phyloP scores from a whole-genome alignment of 163 green algal genomes.

The Volvox carteri region DNA sequence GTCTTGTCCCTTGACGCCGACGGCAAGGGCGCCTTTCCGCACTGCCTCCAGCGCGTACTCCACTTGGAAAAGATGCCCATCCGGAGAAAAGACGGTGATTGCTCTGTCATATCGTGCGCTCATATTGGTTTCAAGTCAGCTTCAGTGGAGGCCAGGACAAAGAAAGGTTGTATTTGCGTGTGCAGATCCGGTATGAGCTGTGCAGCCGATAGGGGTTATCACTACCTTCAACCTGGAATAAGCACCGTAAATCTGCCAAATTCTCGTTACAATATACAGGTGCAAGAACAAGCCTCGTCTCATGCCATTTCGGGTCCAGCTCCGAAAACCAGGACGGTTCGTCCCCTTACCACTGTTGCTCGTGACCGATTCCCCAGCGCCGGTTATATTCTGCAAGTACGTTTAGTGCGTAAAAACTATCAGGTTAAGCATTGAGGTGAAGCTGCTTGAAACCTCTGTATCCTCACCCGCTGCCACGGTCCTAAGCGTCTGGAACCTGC shows the following conservation, averaged over 20 bases:
- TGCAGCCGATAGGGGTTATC: too few species aligned
- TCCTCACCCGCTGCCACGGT: neutral
- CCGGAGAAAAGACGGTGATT: constrained; percentile 98
- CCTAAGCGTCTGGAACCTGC: neutral
- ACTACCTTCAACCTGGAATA: too few species aligned
- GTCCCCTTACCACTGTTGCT: too few species aligned
- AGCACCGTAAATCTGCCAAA: neutral
- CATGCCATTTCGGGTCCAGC: constrained; percentile 20
- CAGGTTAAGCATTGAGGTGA: too few species aligned
- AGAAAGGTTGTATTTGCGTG: neutral
- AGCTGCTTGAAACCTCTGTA: too few species aligned
- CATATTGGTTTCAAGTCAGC: neutral
- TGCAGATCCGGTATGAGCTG: neutral
- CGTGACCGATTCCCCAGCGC: too few species aligned
- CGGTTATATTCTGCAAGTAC: too few species aligned
- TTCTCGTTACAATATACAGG: neutral
- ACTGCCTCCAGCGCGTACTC: constrained; percentile 99
- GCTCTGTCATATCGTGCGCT: constrained; percentile 88
- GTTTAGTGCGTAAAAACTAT: too few species aligned
- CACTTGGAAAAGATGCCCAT: constrained; percentile 98
- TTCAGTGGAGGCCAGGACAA: neutral
- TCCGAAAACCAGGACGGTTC: constrained; percentile 4
- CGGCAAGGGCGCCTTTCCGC: constrained; percentile 93
- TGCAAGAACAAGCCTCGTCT: neutral
- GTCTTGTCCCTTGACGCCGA: constrained; percentile 94